A percentile compares a stretch with the other conserved stretches of the same genome.
phyloP scores from a whole-genome alignment of 192 early-diverging fungal species.

The Backusella australiensis region DNA sequence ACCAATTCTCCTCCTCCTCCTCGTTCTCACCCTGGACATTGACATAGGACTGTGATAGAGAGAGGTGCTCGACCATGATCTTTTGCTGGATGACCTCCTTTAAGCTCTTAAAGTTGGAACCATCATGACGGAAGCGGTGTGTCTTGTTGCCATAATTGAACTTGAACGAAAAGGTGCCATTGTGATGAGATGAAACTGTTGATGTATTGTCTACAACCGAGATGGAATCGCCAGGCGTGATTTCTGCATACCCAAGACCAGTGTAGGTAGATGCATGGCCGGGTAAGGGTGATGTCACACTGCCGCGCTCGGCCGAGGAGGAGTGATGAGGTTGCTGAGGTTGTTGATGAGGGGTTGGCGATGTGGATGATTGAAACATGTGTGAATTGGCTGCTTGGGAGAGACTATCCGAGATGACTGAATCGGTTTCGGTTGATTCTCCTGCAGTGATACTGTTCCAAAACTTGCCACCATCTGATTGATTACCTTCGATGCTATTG shows the following conservation, averaged over 20 bases:
- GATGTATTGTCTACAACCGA: slow-evolving; percentile 27
- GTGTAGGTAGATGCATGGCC: slow-evolving; percentile 10
- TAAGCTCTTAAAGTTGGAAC: slow-evolving; percentile 36
- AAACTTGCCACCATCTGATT: slow-evolving; percentile 34
- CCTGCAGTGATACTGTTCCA: slow-evolving; percentile 39
- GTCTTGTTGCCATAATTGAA: slow-evolving; percentile 55
- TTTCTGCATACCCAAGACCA: slow-evolving; percentile 17
- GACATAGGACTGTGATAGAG: slow-evolving; percentile 24
- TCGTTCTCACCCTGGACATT: slow-evolving; percentile 20
- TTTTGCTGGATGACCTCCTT: slow-evolving; percentile 49
- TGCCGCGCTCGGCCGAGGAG: not conserved
- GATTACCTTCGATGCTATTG: slow-evolving; percentile 36
- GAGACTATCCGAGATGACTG: slow-evolving; percentile 36
- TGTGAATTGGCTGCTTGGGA: slow-evolving; percentile 35
- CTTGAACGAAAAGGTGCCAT: slow-evolving; percentile 55
- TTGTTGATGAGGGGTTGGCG: slow-evolving; percentile 20
- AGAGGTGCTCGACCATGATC: slow-evolving; percentile 30
- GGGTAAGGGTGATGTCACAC: not conserved
- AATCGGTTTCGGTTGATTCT: slow-evolving; percentile 41
- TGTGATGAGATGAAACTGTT: slow-evolving; percentile 19
- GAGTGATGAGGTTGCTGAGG: not conserved
- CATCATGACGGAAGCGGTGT: slow-evolving; percentile 58
- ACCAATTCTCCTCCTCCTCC: slow-evolving; percentile 31
- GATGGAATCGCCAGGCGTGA: slow-evolving; percentile 18
- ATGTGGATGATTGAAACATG: slow-evolving; percentile 37